Base-by-base conservation (phyloP, 2,329 filamentous ascomycete species). In the Xylariaceae sp. region DNA sequence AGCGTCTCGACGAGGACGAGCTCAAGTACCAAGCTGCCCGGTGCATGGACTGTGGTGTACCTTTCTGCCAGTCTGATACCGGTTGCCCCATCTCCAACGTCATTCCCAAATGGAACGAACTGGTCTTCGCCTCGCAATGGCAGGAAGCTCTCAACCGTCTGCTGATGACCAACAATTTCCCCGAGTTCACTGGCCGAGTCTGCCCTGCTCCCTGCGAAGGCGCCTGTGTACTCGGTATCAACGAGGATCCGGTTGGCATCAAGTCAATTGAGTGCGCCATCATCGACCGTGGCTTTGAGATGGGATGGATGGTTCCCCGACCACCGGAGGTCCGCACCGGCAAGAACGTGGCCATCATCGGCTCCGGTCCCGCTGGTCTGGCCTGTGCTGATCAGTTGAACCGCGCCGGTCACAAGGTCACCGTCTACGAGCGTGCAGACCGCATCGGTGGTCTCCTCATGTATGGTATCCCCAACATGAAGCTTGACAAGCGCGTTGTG, bases 391-490 rank as follows among this genome's bases (percentile, higher is more conserved):
- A 96, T 56, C 90, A 95, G 63, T 77, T 96, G 47, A 96, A 96
- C 75, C 83, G 83, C 51, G 86, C 84, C 50, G 90, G 90, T 18
- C 90, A 96, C 65, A 66, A 58, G 4, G 87, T 95, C 35, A 94
- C 87, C 10, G 77, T 96, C 13, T 95, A 92, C 55, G 90, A 96
- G 72, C 86, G 90, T 45, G 78, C 88, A 39, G 90, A 96, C 57
- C 86, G 90, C 45, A 68, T 83, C 37, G 90, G 90, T 64, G 90
- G 90, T 60, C 72, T 96, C 35, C 76, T 96, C 53, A 95, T 95
- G 90, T 95, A 96, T 57, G 90, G 90, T 48, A 96, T 96, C 48
- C 90, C 90, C 47, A 96, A 96, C 71, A 96, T 96, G 90, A 96
- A 96, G 71, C 83, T 96, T 26, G 90, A 96, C 68, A 96, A 96